These are phyloP conservation scores for Flaveria ramosissima DNA, from an alignment of 129 eudicot genomes.

Conservation along the genomic window DNA sequence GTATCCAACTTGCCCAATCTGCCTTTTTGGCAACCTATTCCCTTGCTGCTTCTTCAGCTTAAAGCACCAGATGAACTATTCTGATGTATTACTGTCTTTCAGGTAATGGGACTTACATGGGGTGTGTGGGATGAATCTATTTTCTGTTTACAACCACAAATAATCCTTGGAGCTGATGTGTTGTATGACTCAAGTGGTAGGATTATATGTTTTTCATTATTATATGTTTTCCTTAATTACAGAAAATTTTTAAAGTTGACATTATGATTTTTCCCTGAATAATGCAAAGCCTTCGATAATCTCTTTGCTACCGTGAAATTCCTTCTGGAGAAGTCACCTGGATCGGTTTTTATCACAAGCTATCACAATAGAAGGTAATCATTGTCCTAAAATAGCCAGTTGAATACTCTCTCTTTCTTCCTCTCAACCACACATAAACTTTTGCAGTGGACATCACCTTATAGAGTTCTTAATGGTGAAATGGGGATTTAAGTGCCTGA, in stretches of 20 bases:
- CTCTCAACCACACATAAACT: neutral
- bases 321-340: slow-evolving; percentile 68
- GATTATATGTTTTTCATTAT: slow-evolving; percentile 21
- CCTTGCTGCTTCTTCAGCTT: neutral
- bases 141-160: slow-evolving; percentile 60
- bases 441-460: slow-evolving; percentile 88
- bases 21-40: neutral
- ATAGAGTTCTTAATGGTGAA: slow-evolving; percentile 90
- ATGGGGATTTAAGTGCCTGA: slow-evolving; percentile 81
- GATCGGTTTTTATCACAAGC: slow-evolving; percentile 82
- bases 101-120: slow-evolving; percentile 93
- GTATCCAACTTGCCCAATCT: neutral
- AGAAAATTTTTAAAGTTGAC: slow-evolving; percentile 9
- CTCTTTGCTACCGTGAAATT: slow-evolving; percentile 85
- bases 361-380: slow-evolving; percentile 89
- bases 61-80: slow-evolving; percentile 19
- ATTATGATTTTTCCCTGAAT: slow-evolving; percentile 12
- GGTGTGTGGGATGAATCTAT: slow-evolving; percentile 83
- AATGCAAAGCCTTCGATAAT: slow-evolving; percentile 70
- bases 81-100: slow-evolving; percentile 22
- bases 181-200: slow-evolving; percentile 84
- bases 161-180: slow-evolving; percentile 96
- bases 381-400: neutral
- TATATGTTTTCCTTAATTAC: slow-evolving; percentile 18
- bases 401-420: neutral